These are phyloP conservation scores for Hericium coralloides DNA, from an alignment of 768 basidiomycete genomes.

Conservation along the genomic window DNA sequence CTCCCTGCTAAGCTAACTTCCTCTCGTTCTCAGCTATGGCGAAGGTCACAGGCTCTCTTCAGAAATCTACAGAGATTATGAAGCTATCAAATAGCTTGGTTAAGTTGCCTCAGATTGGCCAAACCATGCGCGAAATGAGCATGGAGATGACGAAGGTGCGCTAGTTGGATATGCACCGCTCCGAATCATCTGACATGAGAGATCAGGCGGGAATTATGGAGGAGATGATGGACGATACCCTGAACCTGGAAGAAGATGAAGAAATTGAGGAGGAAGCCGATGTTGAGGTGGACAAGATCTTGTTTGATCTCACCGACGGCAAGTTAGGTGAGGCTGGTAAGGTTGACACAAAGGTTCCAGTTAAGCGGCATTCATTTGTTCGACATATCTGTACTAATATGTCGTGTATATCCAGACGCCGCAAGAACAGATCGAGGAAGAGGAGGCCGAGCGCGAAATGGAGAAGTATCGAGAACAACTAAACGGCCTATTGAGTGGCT, in stretches of 20 bases:
- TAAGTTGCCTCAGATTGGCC: conserved; percentile 87
- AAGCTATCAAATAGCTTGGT: conserved; percentile 90
- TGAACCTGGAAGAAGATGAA: conserved; percentile 90
- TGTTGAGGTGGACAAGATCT: conserved; percentile 91
- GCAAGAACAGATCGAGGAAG: conserved; percentile 66
- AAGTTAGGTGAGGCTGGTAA: conserved; percentile 83
- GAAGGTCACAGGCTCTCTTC: conserved; percentile 95
- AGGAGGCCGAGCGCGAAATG: conserved; percentile 82
- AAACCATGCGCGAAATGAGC: conserved; percentile 94
- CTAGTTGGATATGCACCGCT: background rate
- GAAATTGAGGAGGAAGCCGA: conserved; percentile 96
- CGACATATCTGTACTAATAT: too few relatives aligned
- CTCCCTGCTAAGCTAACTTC: background rate
- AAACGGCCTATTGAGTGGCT: conserved; percentile 70
- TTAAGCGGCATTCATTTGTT: conserved; percentile 27
- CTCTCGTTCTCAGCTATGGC: conserved; percentile 61
- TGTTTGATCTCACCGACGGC: conserved; percentile 92
- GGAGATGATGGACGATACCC: conserved; percentile 93
- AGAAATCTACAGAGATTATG: conserved; percentile 99
- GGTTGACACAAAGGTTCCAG: conserved; percentile 66
- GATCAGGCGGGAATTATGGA: conserved; percentile 90
- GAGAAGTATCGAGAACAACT: conserved; percentile 86
- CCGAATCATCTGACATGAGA: background rate
- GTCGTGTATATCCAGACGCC: background rate
- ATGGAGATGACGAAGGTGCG: conserved; percentile 98